Evolutionary conservation across 768 basidiomycete species (phyloP).

Genomic region (Boletus bicolor): DNA sequence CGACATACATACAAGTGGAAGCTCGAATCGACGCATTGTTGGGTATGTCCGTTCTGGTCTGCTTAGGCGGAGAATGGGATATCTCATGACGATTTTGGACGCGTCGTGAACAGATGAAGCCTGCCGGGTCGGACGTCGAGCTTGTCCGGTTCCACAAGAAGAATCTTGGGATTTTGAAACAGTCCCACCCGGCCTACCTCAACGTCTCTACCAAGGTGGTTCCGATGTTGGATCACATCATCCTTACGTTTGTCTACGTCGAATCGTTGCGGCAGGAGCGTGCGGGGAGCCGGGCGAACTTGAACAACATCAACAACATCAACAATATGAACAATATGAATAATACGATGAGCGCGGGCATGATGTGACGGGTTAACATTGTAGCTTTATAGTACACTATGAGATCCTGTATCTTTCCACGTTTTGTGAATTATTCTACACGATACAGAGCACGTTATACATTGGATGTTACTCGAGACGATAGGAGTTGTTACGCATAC

Average conservation of each 20-base stretch:
- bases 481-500: background rate
- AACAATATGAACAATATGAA: background rate
- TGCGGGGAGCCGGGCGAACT: background rate
- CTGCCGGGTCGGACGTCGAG: slow-evolving; percentile 5
- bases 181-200: slow-evolving; percentile 23
- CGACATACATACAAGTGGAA: slow-evolving; percentile 33
- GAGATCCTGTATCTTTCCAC: too few species aligned
- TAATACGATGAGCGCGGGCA: background rate
- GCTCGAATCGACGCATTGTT: slow-evolving; percentile 21
- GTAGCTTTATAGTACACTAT: background rate
- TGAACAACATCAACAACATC: background rate
- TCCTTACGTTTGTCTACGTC: slow-evolving; percentile 26
- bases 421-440: background rate
- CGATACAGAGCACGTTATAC: background rate
- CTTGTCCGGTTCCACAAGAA: slow-evolving; percentile 27
- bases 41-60: slow-evolving; percentile 16
- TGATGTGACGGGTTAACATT: background rate
- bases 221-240: slow-evolving; percentile 25
- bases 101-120: slow-evolving; percentile 17
- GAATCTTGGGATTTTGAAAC: slow-evolving; percentile 19
- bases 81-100: background rate
- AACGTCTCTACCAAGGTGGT: slow-evolving; percentile 14
- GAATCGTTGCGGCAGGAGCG: slow-evolving; percentile 19
- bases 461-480: background rate
- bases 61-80: background rate